Percentiles rank a stretch among this genome's conserved stretches.
Evolutionary conservation across 75 land plant species (phyloP).

Genomic region (Cunninghamia lanceolata): DNA sequence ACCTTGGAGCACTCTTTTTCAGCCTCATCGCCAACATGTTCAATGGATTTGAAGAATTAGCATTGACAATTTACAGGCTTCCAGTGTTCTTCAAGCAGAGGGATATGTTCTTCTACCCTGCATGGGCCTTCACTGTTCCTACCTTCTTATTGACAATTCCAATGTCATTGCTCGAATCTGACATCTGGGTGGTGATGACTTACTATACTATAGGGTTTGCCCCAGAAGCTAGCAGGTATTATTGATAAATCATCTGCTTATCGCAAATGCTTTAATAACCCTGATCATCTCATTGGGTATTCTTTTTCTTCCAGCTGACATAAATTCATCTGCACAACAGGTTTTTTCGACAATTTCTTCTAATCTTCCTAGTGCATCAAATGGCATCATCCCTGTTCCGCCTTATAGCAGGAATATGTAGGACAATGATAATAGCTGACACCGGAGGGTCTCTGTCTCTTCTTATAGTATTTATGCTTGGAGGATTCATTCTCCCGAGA

Average conservation of each 20-base stretch:
- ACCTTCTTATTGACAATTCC: slow-evolving; percentile 59
- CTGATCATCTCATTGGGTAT: background rate
- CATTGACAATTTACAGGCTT: slow-evolving; percentile 63
- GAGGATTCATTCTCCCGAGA: slow-evolving; percentile 84
- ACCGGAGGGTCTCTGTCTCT: slow-evolving; percentile 86
- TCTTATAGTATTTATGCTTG: slow-evolving; percentile 77
- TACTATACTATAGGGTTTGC: slow-evolving; percentile 88
- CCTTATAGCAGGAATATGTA: slow-evolving; percentile 68
- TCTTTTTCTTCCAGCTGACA: background rate
- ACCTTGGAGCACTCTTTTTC: slow-evolving; percentile 67
- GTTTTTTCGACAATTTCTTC: slow-evolving; percentile 74
- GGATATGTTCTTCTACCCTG: slow-evolving; percentile 79
- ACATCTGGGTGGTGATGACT: slow-evolving; percentile 65
- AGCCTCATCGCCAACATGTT: slow-evolving; percentile 68
- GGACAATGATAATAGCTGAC: slow-evolving; percentile 76
- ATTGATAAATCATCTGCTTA: background rate
- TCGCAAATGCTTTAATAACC: background rate
- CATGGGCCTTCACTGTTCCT: slow-evolving; percentile 81
- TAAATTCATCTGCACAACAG: slow-evolving; percentile 28
- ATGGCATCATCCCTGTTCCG: slow-evolving; percentile 85
- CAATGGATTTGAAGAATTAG: slow-evolving; percentile 86
- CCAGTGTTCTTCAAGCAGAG: slow-evolving; percentile 93
- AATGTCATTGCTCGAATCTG: slow-evolving; percentile 56
- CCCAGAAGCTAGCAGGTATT: slow-evolving; percentile 77
- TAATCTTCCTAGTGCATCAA: slow-evolving; percentile 73